A percentile compares a stretch with the other conserved stretches of the same genome.
phyloP scores from a whole-genome alignment of 345 rosid genomes.

The Lumnitzera racemosa region DNA sequence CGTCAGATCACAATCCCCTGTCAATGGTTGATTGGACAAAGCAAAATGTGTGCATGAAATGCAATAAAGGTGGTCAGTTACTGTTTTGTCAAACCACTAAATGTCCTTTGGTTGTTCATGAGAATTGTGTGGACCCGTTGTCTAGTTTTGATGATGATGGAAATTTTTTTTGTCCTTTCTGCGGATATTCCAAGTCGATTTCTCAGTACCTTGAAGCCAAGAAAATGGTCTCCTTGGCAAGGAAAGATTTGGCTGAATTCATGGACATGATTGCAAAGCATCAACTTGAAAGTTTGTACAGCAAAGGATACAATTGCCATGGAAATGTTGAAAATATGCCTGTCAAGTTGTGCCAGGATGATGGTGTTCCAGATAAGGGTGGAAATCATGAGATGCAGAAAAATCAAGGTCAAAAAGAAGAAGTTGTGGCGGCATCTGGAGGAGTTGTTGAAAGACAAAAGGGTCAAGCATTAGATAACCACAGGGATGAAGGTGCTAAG shows the following conservation, averaged over 20 bases:
- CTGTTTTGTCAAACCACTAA: slow-evolving; percentile 32
- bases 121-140: slow-evolving; percentile 35
- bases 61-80: slow-evolving; percentile 37
- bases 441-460: slow-evolving; percentile 14
- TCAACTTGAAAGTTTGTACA: slow-evolving; percentile 8
- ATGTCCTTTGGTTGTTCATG: slow-evolving; percentile 46
- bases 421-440: slow-evolving; percentile 2
- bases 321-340: slow-evolving; percentile 7
- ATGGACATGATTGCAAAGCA: slow-evolving; percentile 12
- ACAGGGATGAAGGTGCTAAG: slow-evolving; percentile 5
- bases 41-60: slow-evolving; percentile 42
- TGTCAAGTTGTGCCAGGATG: slow-evolving; percentile 1
- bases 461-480: slow-evolving; percentile 9
- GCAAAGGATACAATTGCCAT: slow-evolving; percentile 6
- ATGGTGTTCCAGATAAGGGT: slow-evolving; percentile 1
- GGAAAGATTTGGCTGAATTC: slow-evolving; percentile 31
- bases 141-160: slow-evolving; percentile 28
- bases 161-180: slow-evolving; percentile 46
- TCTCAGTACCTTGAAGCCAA: slow-evolving; percentile 37
- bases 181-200: slow-evolving; percentile 37
- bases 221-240: slow-evolving; percentile 24
- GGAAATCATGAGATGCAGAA: slow-evolving; percentile 9
- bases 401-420: slow-evolving; percentile 5
- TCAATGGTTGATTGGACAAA: slow-evolving; percentile 18
- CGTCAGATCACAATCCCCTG: slow-evolving; percentile 11